Conservation (phyloP, 2,329 filamentous ascomycete genomes). For the Polychaeton citri region DNA sequence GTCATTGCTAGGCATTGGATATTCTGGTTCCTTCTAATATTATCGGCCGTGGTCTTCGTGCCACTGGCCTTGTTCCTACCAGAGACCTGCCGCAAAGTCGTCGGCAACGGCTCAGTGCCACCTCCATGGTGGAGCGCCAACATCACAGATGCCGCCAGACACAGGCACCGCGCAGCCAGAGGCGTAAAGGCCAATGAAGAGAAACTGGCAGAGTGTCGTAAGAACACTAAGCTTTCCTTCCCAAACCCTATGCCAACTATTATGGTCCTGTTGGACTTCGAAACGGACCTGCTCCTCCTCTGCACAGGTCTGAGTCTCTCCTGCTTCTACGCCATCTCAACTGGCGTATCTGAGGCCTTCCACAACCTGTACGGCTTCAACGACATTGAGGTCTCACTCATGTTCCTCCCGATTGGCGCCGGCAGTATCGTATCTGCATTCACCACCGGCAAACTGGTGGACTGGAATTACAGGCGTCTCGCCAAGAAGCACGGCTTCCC, state of each 20-base stretch:
- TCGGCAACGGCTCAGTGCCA: constrained; percentile 48
- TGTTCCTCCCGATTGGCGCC: constrained; percentile 29
- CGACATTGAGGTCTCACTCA: constrained; percentile 28
- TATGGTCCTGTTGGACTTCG: constrained; percentile 16
- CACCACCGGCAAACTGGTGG: constrained; percentile 27
- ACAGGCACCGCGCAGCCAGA: constrained; percentile 7
- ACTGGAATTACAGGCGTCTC: constrained; percentile 30
- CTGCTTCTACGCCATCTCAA: constrained; percentile 29
- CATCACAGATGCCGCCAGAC: constrained; percentile 29
- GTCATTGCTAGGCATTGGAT: constrained; percentile 40
- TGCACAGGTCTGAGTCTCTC: constrained; percentile 26
- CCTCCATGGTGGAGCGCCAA: constrained; percentile 47
- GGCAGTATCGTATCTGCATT: constrained; percentile 27
- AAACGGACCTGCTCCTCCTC: constrained; percentile 25
- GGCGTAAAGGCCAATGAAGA: constrained; percentile 10
- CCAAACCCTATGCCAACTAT: constrained; percentile 18
- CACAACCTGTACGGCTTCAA: constrained; percentile 25
- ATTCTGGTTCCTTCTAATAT: constrained; percentile 56
- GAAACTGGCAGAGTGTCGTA: constrained; percentile 9
- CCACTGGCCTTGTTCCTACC: constrained; percentile 45
- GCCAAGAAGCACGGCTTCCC: constrained; percentile 20
- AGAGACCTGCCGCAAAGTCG: constrained; percentile 36
- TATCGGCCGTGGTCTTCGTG: constrained; percentile 34
- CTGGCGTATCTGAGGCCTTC: constrained; percentile 26
- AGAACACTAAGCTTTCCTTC: constrained; percentile 12